Conservation (phyloP, 129 eudicot genomes). For the Flaveria linearis region DNA sequence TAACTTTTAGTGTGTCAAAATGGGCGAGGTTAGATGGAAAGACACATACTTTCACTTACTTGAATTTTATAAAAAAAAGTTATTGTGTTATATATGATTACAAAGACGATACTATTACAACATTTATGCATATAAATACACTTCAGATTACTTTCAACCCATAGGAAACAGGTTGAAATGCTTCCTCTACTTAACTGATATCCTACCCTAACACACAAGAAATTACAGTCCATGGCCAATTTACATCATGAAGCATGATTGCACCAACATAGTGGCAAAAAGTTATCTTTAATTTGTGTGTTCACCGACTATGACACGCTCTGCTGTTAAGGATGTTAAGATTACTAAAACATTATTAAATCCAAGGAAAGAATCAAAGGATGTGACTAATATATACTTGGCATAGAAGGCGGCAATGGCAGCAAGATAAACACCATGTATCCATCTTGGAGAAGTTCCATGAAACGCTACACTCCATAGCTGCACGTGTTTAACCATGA, state of each 20-base stretch:
- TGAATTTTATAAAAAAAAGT: not conserved
- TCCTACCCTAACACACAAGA: not conserved
- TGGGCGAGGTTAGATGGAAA: not conserved
- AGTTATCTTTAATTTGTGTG: not conserved
- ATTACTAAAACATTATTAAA: not conserved
- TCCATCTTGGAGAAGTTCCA: conserved; percentile 87
- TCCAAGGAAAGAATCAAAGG: not conserved
- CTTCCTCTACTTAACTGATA: not conserved
- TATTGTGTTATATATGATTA: not conserved
- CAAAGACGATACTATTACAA: not conserved
- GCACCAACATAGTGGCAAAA: not conserved
- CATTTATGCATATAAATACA: conserved; percentile 10
- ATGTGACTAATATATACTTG: conserved; percentile 49
- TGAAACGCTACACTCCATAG: conserved; percentile 97
- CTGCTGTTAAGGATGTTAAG: not conserved
- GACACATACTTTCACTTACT: no score
- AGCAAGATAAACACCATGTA: conserved; percentile 74
- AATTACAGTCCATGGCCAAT: not conserved
- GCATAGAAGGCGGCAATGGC: conserved; percentile 92
- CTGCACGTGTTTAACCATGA: conserved; percentile 88
- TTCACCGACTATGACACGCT: not conserved
- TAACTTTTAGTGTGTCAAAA: not conserved
- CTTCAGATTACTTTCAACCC: not conserved
- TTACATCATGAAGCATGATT: not conserved
- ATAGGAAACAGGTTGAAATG: not conserved